Percentiles rank a stretch among this genome's conserved stretches.
phyloP scores from a whole-genome alignment of 2,329 filamentous ascomycete species.

The Ophiobolus disseminans region DNA sequence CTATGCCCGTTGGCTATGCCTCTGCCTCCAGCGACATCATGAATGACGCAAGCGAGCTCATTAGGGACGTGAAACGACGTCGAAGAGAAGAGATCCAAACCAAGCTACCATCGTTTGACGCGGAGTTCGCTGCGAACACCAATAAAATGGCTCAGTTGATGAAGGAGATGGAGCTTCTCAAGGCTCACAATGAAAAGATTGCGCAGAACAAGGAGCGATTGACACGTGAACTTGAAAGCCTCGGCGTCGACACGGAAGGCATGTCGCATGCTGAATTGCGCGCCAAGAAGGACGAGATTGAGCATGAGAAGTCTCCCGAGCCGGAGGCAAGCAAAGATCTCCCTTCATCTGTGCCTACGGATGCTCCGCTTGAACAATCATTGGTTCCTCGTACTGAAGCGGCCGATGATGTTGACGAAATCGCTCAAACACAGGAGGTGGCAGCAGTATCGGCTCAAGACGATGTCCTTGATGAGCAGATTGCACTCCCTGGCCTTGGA shows the following conservation, averaged over 20 bases:
- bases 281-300: conserved; percentile 50
- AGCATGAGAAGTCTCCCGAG: conserved; percentile 31
- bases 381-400: neutral
- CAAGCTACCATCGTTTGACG: conserved; percentile 55
- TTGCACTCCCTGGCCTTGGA: conserved; percentile 24
- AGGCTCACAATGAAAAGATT: conserved; percentile 48
- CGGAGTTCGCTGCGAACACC: conserved; percentile 51
- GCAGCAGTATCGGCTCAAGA: neutral
- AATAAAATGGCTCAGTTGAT: conserved; percentile 51
- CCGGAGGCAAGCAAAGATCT: no score
- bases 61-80: conserved; percentile 27
- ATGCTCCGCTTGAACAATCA: neutral
- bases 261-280: conserved; percentile 55
- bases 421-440: neutral
- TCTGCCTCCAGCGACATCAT: neutral
- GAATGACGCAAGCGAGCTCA: neutral
- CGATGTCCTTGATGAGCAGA: conserved; percentile 4
- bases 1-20: neutral
- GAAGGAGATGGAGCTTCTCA: conserved; percentile 55
- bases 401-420: neutral
- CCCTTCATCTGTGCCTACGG: no score
- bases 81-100: conserved; percentile 59
- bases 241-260: conserved; percentile 57
- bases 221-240: conserved; percentile 56
- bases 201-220: conserved; percentile 53